Conservation (phyloP, 2,329 filamentous ascomycete species). For the Diplodia seriata region DNA sequence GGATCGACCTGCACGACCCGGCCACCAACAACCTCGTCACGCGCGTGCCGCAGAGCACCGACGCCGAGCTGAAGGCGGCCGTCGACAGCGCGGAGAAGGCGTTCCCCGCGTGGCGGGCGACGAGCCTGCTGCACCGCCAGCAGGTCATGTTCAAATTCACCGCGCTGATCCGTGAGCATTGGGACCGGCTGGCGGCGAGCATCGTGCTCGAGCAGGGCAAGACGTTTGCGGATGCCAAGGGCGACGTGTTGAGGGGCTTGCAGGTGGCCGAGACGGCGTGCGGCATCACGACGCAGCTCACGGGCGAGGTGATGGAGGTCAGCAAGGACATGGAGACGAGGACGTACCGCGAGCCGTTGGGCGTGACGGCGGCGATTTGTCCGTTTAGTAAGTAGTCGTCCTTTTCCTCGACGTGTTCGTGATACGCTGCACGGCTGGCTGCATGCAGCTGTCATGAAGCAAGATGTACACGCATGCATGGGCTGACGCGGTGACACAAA, state of each 20-base stretch:
- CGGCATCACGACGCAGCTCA: constrained; percentile 79
- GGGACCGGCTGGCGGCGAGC: constrained; percentile 82
- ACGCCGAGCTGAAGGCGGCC: constrained; percentile 75
- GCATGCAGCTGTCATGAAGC: no score
- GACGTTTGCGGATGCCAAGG: constrained; percentile 82
- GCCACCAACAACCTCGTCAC: constrained; percentile 87
- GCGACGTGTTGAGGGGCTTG: constrained; percentile 80
- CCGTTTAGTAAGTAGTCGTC: constrained; percentile 74
- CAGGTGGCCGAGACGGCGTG: constrained; percentile 87
- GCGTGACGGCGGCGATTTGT: constrained; percentile 83
- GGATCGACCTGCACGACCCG: constrained; percentile 82
- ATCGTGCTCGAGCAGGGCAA: constrained; percentile 90
- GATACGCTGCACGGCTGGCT: no score
- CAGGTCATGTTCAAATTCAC: constrained; percentile 90
- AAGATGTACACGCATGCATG: no score
- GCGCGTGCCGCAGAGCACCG: constrained; percentile 80
- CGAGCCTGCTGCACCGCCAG: constrained; percentile 75
- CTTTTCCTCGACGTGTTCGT: not conserved
- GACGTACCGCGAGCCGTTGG: constrained; percentile 80
- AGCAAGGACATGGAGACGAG: constrained; percentile 90
- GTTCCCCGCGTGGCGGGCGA: constrained; percentile 75
- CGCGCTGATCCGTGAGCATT: constrained; percentile 79
- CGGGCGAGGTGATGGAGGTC: constrained; percentile 83
- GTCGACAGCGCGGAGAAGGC: constrained; percentile 79
- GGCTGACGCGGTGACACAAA: not conserved